Conservation (phyloP, 179 eudicot species). For the Pouteria campechiana region DNA sequence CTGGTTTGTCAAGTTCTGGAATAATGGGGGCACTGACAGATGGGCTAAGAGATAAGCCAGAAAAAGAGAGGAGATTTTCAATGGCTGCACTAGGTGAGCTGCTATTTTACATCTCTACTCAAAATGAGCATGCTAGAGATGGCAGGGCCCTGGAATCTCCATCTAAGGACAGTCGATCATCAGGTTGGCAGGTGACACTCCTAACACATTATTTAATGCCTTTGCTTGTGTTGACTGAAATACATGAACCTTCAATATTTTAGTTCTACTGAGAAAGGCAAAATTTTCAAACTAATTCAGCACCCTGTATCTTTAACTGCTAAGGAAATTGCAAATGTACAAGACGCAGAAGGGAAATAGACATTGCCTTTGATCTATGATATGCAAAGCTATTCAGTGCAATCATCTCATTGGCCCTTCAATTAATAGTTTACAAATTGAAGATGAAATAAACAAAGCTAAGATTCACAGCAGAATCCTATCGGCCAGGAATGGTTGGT, state of each 20-base stretch:
- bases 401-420: neutral
- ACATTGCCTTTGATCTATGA: too few species aligned
- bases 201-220: conserved; percentile 1
- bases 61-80: conserved; percentile 90
- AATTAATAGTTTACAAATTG: too few species aligned
- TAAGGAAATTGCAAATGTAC: too few species aligned
- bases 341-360: too few species aligned
- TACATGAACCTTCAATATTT: too few species aligned
- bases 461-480: too few species aligned
- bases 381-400: too few species aligned
- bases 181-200: conserved; percentile 85
- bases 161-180: conserved; percentile 57
- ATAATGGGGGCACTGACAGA: conserved; percentile 66
- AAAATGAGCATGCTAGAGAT: conserved; percentile 53
- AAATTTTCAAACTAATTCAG: too few species aligned
- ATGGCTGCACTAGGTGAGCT: conserved; percentile 98
- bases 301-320: too few species aligned
- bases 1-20: conserved; percentile 82
- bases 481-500: too few species aligned
- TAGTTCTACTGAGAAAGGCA: too few species aligned
- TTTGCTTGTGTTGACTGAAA: neutral
- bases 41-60: conserved; percentile 86
- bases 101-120: conserved; percentile 86
- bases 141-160: conserved; percentile 50
- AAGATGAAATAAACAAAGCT: too few species aligned